Evolutionary conservation across 2,329 filamentous ascomycete species (phyloP).

Genomic region (Fusarium musae): DNA sequence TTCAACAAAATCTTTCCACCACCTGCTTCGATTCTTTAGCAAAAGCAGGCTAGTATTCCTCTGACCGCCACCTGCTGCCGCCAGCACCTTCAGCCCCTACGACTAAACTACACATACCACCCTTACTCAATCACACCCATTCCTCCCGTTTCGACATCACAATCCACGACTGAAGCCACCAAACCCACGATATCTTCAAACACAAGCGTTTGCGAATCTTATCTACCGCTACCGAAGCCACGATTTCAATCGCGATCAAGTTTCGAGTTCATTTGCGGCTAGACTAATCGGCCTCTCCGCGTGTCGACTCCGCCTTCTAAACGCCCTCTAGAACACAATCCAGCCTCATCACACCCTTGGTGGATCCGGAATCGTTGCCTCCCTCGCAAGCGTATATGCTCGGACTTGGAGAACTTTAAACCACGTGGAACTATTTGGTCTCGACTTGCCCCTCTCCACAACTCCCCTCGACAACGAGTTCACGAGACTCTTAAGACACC

Average conservation of each 20-base stretch:
- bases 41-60: slow-evolving; percentile 26
- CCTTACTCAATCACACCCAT: slow-evolving; percentile 10
- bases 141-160: slow-evolving; percentile 5
- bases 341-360: slow-evolving; percentile 28
- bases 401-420: slow-evolving; percentile 34
- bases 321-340: slow-evolving; percentile 30
- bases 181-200: slow-evolving; percentile 3
- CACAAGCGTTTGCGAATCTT: slow-evolving; percentile 1
- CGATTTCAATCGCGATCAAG: slow-evolving; percentile 13
- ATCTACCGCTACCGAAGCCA: slow-evolving; percentile 14
- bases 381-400: slow-evolving; percentile 28
- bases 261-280: slow-evolving; percentile 23
- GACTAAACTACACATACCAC: slow-evolving; percentile 3
- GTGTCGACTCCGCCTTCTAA: slow-evolving; percentile 25
- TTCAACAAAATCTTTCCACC: slow-evolving; percentile 1
- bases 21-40: slow-evolving; percentile 14
- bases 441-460: slow-evolving; percentile 26
- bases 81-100: slow-evolving; percentile 13
- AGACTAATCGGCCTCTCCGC: slow-evolving; percentile 35
- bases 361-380: slow-evolving; percentile 35
- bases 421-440: slow-evolving; percentile 43
- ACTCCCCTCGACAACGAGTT: slow-evolving; percentile 6
- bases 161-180: slow-evolving; percentile 16
- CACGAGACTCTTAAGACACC: slow-evolving; percentile 17
- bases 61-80: slow-evolving; percentile 33